Conservation (phyloP, 768 basidiomycete species). For the Pulveroboletus sp. region DNA sequence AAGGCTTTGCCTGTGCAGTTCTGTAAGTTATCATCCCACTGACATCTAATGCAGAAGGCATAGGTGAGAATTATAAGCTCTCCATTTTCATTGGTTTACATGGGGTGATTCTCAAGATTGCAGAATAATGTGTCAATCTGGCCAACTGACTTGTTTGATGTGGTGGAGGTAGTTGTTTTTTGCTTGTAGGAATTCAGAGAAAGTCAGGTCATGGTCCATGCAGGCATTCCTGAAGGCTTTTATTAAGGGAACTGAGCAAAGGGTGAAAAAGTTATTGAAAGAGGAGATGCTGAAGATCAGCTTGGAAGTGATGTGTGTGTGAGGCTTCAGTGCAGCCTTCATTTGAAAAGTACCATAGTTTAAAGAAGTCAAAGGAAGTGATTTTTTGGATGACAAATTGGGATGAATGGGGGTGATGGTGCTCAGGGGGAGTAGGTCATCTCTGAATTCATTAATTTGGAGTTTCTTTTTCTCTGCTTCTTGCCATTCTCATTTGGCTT, state of each 20-base stretch:
- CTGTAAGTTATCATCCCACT: slow-evolving; percentile 7
- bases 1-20: background rate
- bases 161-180: slow-evolving; percentile 5
- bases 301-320: too few relatives aligned
- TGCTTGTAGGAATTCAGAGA: slow-evolving; percentile 16
- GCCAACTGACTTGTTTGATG: background rate
- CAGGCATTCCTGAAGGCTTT: too few relatives aligned
- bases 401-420: background rate
- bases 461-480: slow-evolving; percentile 1
- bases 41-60: background rate
- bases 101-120: background rate
- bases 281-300: too few relatives aligned
- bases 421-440: background rate
- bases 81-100: background rate
- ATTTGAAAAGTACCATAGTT: too few relatives aligned
- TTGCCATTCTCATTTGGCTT: too few relatives aligned
- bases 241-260: too few relatives aligned
- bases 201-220: slow-evolving; percentile 15
- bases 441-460: background rate
- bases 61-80: background rate
- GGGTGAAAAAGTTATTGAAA: too few relatives aligned
- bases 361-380: too few relatives aligned
- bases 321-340: too few relatives aligned
- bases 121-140: background rate
- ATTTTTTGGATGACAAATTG: too few relatives aligned